Evolutionary conservation across 345 rosid genomes (phyloP).

Genomic region (Corchorus olitorius): DNA sequence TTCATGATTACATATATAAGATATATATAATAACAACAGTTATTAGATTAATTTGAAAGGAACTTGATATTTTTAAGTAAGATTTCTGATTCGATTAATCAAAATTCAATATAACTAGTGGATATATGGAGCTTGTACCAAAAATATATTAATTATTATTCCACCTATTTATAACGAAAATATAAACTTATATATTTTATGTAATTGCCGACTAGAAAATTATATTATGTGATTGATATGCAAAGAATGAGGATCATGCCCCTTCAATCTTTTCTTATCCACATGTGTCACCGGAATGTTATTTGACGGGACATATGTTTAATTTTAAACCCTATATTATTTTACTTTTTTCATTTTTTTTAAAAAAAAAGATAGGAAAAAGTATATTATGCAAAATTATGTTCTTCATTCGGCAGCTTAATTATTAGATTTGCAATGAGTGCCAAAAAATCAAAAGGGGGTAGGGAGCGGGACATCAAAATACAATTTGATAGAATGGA

Average conservation of each 20-base stretch:
- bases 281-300: not conserved
- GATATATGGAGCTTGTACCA: no score
- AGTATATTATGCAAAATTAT: not conserved
- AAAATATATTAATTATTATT: no score
- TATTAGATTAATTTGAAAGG: no score
- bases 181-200: no score
- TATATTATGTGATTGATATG: no score
- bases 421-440: not conserved
- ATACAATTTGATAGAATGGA: not conserved
- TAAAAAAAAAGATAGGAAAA: not conserved
- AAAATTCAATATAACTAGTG: no score
- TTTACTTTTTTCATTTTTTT: not conserved
- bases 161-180: no score
- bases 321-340: not conserved
- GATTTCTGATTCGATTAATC: no score
- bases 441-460: not conserved
- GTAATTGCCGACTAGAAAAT: no score
- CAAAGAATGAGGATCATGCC: not conserved
- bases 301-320: not conserved
- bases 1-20: not conserved
- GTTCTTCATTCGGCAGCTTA: not conserved
- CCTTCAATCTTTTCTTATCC: not conserved
- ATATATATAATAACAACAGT: no score
- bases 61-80: no score
- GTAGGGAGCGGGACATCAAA: not conserved